Evolutionary conservation across 2,329 filamentous ascomycete genomes (phyloP).

Genomic region (Ophiocordyceps sinensis): DNA sequence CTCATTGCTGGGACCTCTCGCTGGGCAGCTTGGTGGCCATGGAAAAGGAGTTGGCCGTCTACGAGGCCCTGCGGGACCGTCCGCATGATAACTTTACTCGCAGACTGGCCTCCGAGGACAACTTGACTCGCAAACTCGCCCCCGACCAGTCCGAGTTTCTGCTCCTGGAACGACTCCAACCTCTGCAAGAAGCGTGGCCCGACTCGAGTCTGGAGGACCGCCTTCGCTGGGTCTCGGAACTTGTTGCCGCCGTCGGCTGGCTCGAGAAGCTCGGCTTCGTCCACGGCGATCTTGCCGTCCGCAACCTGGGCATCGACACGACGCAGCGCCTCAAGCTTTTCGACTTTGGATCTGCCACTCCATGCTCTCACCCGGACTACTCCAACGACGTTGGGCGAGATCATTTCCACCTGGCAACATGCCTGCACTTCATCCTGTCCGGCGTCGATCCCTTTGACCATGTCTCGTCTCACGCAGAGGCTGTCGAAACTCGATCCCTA

Average conservation of each 20-base stretch:
- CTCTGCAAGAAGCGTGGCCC: not conserved
- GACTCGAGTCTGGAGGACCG: not conserved
- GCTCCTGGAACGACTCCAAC: not conserved
- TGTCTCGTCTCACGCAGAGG: not conserved
- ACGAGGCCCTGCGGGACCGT: not conserved
- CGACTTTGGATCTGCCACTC: conserved; percentile 1
- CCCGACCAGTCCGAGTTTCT: not conserved
- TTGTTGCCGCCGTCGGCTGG: conserved; percentile 1
- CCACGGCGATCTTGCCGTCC: conserved; percentile 1
- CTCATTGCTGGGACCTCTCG: not conserved
- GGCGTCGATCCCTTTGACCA: not conserved
- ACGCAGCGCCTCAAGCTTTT: conserved; percentile 1
- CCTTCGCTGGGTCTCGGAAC: conserved; percentile 1
- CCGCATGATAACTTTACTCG: not conserved
- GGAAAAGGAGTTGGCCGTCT: not conserved
- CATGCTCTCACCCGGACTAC: conserved; percentile 1
- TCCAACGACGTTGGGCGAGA: conserved; percentile 1
- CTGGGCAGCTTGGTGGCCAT: not conserved
- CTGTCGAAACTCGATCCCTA: not conserved
- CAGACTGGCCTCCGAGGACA: no score
- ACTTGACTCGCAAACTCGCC: no score
- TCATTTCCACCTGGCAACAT: conserved; percentile 2
- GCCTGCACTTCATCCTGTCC: conserved; percentile 1
- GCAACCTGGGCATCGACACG: conserved; percentile 1
- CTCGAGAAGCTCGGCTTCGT: conserved; percentile 1